phyloP scores from a whole-genome alignment of 2,329 filamentous ascomycete species.

The Fusarium sulawesiense region DNA sequence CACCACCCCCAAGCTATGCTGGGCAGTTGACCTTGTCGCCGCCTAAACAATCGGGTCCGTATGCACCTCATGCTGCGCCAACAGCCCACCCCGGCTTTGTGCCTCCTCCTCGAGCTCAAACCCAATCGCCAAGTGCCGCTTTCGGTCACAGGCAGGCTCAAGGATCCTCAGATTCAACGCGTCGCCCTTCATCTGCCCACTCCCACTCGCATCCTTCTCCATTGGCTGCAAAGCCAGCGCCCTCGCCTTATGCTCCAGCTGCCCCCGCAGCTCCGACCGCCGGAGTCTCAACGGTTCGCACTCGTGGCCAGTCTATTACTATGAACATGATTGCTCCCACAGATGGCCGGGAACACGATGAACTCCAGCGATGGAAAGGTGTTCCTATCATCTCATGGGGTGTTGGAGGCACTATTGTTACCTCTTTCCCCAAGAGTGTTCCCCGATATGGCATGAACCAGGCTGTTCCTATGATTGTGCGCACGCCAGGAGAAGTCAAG shows the following conservation, averaged over 20 bases:
- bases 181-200: constrained; percentile 66
- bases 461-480: constrained; percentile 79
- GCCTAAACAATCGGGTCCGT: constrained; percentile 64
- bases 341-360: constrained; percentile 77
- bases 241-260: constrained; percentile 46
- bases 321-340: constrained; percentile 71
- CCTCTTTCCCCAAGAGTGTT: constrained; percentile 88
- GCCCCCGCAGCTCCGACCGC: constrained; percentile 13
- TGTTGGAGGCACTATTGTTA: constrained; percentile 83
- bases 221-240: constrained; percentile 39
- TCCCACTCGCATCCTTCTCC: constrained; percentile 57
- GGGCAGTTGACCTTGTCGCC: constrained; percentile 63
- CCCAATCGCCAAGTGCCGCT: constrained; percentile 68
- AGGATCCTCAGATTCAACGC: constrained; percentile 57
- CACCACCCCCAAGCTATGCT: constrained; percentile 59
- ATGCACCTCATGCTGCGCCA: constrained; percentile 57
- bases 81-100: constrained; percentile 57
- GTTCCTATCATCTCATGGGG: constrained; percentile 89
- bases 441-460: constrained; percentile 85
- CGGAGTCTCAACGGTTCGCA: constrained; percentile 49
- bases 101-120: constrained; percentile 70
- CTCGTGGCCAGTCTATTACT: constrained; percentile 65
- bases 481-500: constrained; percentile 84
- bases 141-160: constrained; percentile 53
- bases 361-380: constrained; percentile 90